These are phyloP conservation scores for Malassezia brasiliensis DNA, from an alignment of 1,284 basidiomycete genomes.

Conservation along the genomic window DNA sequence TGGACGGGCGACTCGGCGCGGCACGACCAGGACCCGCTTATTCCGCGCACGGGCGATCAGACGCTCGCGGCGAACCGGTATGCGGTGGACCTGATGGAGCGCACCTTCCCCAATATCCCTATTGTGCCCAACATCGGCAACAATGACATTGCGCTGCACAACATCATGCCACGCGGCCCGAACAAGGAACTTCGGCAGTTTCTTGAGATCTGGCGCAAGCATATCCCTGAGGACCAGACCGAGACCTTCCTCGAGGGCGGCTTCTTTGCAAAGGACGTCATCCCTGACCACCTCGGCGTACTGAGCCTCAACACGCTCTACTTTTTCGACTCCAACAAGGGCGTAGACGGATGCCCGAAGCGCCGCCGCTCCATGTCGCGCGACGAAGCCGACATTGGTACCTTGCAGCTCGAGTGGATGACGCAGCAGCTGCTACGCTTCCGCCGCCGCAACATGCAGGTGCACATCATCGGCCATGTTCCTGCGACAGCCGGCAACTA, in stretches of 20 bases:
- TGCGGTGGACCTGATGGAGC: constrained; percentile 62
- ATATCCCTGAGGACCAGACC: constrained; percentile 69
- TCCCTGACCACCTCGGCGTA: constrained; percentile 65
- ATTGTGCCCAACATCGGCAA: constrained; percentile 74
- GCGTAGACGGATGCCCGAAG: constrained; percentile 52
- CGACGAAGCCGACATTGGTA: constrained; percentile 26
- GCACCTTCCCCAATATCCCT: constrained; percentile 66
- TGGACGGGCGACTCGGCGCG: constrained; percentile 88
- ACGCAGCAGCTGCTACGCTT: constrained; percentile 70
- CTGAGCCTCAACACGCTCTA: constrained; percentile 85
- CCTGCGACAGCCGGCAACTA: constrained; percentile 72
- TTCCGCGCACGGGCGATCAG: constrained; percentile 70
- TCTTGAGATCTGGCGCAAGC: constrained; percentile 62
- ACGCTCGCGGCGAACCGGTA: constrained; percentile 67
- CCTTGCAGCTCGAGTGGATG: constrained; percentile 62
- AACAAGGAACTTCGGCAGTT: constrained; percentile 64
- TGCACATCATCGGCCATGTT: constrained; percentile 55
- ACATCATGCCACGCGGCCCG: constrained; percentile 57
- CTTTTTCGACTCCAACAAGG: constrained; percentile 83
- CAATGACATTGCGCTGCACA: constrained; percentile 49
- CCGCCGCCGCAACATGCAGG: constrained; percentile 66
- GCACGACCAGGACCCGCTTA: constrained; percentile 73
- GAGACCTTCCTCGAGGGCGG: constrained; percentile 57
- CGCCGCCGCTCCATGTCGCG: constrained; percentile 14
- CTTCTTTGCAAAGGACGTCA: constrained; percentile 73